Base-by-base conservation (phyloP, 352 stramenopile genomes). In the Phytophthora pini region DNA sequence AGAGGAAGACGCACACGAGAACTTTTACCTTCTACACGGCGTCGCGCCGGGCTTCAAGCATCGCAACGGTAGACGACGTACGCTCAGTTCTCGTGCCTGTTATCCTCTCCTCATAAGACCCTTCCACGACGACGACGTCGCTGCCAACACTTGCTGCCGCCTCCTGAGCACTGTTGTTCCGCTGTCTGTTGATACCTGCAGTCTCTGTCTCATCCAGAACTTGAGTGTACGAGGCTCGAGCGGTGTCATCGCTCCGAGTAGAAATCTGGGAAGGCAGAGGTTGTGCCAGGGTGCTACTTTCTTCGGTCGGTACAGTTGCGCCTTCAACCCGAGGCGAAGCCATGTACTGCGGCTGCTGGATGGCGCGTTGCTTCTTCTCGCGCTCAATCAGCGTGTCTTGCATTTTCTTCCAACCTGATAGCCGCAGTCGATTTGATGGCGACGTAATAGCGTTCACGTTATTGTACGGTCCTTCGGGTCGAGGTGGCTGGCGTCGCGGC, bases 371-470 rank as follows among this genome's bases (percentile, higher is more conserved):
- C 34, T 80, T 79, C 54, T 87, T 88, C 62, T 93, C 84, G 3
- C 68, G 59, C 49, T 89, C 67, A 36, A 93, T 88, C 46, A 84
- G 41, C 8, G 77, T 75, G 26, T 72, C 65, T 47, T 90, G 82
- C 56, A 84, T 79, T 3, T 71, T 69, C 4, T 58, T 59, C 84
- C 84, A 93, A 0, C 82, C 84, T 5, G 81, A 88, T 12, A 93
- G 77, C 12, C 85, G 53, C 10, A 93, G 69, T 0, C 81, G 68
- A 40, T 92, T 90, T 5, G 80, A 89, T 8, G 84, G 82, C 11
- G 79, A 89, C n/a, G 77, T 60, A 61, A 91, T 91, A 5, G 81
- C 80, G 38, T 79, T 64, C 17, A 87, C 79, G 29, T 93, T 88
- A 56, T 93, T 92, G 72, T 93, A 93, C 38, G 82, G 80, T 9